These are phyloP conservation scores for Avicennia marina DNA, from an alignment of 257 asterid genomes.

Conservation along the genomic window DNA sequence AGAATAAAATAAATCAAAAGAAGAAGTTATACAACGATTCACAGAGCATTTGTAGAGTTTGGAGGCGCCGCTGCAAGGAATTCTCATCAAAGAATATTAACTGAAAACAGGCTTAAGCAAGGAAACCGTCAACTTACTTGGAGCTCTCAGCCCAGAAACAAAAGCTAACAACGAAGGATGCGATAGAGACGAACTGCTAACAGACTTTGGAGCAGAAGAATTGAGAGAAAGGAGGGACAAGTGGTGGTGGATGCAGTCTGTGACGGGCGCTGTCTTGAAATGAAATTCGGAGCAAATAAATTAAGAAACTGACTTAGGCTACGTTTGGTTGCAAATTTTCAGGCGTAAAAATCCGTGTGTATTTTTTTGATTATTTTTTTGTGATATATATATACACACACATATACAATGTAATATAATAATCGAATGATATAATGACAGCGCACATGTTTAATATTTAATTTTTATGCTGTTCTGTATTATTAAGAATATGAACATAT, in stretches of 20 bases:
- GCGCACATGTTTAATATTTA: too few species aligned
- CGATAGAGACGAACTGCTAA: neutral
- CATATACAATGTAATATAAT: too few species aligned
- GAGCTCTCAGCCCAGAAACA: neutral
- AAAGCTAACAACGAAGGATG: neutral
- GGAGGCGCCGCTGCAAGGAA: neutral
- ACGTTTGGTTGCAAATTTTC: too few species aligned
- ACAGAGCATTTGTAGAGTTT: neutral
- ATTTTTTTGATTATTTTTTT: too few species aligned
- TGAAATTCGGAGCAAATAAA: neutral
- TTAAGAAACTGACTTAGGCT: neutral
- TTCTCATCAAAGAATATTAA: neutral
- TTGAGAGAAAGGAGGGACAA: neutral
- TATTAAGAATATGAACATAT: too few species aligned
- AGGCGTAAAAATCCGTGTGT: too few species aligned
- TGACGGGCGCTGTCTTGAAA: neutral
- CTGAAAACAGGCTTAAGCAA: neutral
- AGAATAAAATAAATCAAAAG: neutral
- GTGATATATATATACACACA: too few species aligned
- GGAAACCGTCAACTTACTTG: neutral
- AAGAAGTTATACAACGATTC: neutral
- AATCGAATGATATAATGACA: too few species aligned
- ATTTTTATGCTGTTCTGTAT: too few species aligned
- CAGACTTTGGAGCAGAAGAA: neutral
- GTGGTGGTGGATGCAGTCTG: neutral